phyloP scores from a whole-genome alignment of 2,329 filamentous ascomycete genomes.

The Calonectria honghensis region DNA sequence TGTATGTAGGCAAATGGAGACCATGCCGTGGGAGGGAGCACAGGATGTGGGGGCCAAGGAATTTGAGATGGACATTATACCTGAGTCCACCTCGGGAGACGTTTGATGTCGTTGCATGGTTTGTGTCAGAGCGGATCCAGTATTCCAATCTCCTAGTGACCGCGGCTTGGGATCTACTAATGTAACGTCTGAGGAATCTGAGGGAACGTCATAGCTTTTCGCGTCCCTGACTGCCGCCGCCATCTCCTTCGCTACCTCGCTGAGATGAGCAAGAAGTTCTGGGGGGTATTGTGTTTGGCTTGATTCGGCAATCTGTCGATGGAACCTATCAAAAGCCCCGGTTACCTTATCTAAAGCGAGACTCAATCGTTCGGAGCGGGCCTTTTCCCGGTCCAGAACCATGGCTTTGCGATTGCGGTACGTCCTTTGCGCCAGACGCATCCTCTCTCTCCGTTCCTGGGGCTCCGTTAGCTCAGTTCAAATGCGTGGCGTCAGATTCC shows the following conservation, averaged over 20 bases:
- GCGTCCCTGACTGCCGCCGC: neutral
- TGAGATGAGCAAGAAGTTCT: constrained; percentile 2
- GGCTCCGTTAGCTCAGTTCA: neutral
- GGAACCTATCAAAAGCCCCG: neutral
- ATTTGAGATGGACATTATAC: neutral
- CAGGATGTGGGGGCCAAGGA: too few relatives aligned
- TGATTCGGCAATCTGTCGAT: neutral
- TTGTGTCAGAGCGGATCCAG: neutral
- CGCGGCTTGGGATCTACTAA: neutral
- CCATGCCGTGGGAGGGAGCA: neutral
- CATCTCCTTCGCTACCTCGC: neutral
- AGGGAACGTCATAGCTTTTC: too few relatives aligned
- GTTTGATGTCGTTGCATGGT: neutral
- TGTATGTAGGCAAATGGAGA: neutral
- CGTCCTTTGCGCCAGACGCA: constrained; percentile 36
- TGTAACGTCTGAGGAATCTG: too few relatives aligned
- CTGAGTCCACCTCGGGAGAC: neutral
- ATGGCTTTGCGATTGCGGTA: constrained; percentile 32
- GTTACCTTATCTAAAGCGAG: constrained; percentile 9
- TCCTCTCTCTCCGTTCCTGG: constrained; percentile 23
- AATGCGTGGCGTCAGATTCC: neutral
- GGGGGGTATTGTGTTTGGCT: neutral
- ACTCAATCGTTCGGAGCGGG: constrained; percentile 28
- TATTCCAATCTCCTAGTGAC: neutral
- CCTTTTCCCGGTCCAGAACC: constrained; percentile 26